phyloP scores from a whole-genome alignment of 768 basidiomycete species.

The Rubroboletus satanas region DNA sequence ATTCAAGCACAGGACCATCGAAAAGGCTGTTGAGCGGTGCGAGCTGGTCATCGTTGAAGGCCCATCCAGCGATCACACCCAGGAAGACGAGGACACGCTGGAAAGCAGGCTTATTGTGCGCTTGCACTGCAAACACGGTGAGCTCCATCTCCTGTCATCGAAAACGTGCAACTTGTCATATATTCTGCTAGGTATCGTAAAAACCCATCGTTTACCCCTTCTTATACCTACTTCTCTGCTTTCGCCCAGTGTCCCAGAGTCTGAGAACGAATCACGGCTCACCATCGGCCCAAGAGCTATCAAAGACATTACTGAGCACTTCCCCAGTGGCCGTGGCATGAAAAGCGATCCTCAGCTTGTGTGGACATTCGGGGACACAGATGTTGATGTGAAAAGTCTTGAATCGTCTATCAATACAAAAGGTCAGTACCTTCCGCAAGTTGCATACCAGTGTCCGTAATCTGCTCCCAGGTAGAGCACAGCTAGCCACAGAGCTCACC shows the following conservation, averaged over 20 bases:
- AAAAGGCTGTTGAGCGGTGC: conserved; percentile 74
- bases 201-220: conserved; percentile 73
- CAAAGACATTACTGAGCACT: conserved; percentile 79
- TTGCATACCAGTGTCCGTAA: neutral
- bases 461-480: conserved; percentile 45
- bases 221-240: conserved; percentile 54
- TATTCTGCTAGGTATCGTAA: conserved; percentile 57
- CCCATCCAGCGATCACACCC: conserved; percentile 33
- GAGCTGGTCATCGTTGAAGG: conserved; percentile 67
- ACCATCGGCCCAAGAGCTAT: conserved; percentile 70
- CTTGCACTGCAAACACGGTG: conserved; percentile 82
- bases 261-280: conserved; percentile 56
- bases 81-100: conserved; percentile 48
- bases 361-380: conserved; percentile 71
- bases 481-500: conserved; percentile 71
- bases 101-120: conserved; percentile 72
- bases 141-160: conserved; percentile 5
- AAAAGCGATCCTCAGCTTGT: conserved; percentile 76
- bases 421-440: conserved; percentile 37
- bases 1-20: conserved; percentile 67
- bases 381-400: conserved; percentile 65
- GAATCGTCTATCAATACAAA: conserved; percentile 63
- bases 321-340: conserved; percentile 56
- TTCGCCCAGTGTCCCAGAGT: conserved; percentile 63
- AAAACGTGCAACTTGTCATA: conserved; percentile 8